Evolutionary conservation across 192 early-diverging fungal species (phyloP).

Genomic region (Geranomyces variabilis): DNA sequence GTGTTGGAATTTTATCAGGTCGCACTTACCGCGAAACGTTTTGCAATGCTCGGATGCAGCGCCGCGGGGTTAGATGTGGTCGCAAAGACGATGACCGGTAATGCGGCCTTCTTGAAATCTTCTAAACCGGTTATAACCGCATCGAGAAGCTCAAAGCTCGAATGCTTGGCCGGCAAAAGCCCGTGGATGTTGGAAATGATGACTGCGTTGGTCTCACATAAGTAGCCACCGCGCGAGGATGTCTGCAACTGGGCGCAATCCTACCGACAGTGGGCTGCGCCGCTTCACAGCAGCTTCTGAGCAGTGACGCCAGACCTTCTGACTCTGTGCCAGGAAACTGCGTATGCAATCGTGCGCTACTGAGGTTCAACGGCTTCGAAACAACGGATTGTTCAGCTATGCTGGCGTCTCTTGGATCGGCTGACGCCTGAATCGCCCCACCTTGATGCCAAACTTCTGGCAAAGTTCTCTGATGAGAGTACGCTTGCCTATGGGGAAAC

Average conservation of each 20-base stretch:
- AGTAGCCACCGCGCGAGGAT: neutral
- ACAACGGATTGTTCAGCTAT: neutral
- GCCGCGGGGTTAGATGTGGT: neutral
- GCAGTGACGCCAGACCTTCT: neutral
- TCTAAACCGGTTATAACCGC: neutral
- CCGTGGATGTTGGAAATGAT: slow-evolving; percentile 5
- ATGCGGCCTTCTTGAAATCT: neutral
- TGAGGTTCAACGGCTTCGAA: neutral
- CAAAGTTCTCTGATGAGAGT: neutral
- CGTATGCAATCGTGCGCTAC: neutral
- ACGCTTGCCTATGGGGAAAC: slow-evolving; percentile 4
- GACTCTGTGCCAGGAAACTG: neutral
- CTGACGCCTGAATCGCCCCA: neutral
- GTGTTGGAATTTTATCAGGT: neutral
- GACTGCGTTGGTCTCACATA: neutral
- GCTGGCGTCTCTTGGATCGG: neutral
- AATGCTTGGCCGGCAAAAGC: slow-evolving; percentile 15
- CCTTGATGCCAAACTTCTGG: neutral
- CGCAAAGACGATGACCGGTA: neutral
- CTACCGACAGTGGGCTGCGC: neutral
- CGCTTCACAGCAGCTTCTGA: neutral
- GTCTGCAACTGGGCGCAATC: neutral
- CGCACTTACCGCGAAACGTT: neutral
- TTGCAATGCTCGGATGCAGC: slow-evolving; percentile 1
- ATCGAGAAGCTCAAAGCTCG: slow-evolving; percentile 11